Evolutionary conservation across 2,329 filamentous ascomycete genomes (phyloP).

Genomic region (Botrytis porri): DNA sequence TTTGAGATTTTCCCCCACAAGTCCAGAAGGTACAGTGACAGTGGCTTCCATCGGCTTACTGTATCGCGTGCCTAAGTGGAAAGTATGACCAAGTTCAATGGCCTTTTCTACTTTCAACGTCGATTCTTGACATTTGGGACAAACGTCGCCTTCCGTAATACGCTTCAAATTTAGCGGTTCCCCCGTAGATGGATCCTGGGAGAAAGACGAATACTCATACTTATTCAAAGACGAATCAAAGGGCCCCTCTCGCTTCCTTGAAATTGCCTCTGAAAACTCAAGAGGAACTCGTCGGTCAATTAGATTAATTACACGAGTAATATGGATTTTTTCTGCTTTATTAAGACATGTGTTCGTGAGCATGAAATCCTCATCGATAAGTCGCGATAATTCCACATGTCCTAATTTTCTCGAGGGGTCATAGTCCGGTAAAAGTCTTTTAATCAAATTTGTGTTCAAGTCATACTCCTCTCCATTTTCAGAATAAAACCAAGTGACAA

Average conservation of each 20-base stretch:
- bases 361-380: background rate
- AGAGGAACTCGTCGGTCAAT: slow-evolving; percentile 13
- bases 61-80: slow-evolving; percentile 88
- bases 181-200: slow-evolving; percentile 40
- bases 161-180: slow-evolving; percentile 60
- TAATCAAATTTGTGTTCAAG: slow-evolving; percentile 63
- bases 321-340: background rate
- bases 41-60: slow-evolving; percentile 68
- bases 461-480: slow-evolving; percentile 35
- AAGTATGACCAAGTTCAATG: slow-evolving; percentile 92
- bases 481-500: slow-evolving; percentile 59
- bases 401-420: slow-evolving; percentile 54
- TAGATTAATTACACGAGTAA: background rate
- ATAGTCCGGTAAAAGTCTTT: slow-evolving; percentile 61
- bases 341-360: background rate
- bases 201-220: slow-evolving; percentile 28
- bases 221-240: background rate
- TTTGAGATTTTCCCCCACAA: slow-evolving; percentile 24
- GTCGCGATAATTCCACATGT: background rate
- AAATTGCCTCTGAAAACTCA: background rate
- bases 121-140: slow-evolving; percentile 65
- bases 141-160: slow-evolving; percentile 65
- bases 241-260: background rate
- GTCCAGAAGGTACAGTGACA: slow-evolving; percentile 47
- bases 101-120: slow-evolving; percentile 65